phyloP scores from a whole-genome alignment of 2,329 filamentous ascomycete species.

The Ceratocystis variospora region DNA sequence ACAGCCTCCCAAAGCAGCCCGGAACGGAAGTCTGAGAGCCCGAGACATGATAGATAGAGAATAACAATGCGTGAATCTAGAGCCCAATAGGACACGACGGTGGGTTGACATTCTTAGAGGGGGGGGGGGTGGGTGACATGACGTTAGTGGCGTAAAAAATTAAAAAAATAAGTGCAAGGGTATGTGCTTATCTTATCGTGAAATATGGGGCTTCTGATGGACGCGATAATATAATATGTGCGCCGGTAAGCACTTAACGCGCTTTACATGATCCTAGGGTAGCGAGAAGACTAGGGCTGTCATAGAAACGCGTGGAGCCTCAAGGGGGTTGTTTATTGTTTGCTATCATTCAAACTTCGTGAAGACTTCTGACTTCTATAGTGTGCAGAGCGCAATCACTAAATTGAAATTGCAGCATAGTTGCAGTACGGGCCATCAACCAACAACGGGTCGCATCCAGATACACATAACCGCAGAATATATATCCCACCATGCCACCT shows the following conservation, averaged over 20 bases:
- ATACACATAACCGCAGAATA: neutral
- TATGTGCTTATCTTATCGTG: neutral
- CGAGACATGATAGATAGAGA: neutral
- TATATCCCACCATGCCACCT: conserved; percentile 31
- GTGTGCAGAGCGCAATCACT: neutral
- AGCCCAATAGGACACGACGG: neutral
- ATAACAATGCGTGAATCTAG: neutral
- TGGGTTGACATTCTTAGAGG: neutral
- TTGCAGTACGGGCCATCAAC: too few relatives aligned
- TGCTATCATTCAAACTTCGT: neutral
- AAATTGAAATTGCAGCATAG: too few relatives aligned
- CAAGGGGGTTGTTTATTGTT: neutral
- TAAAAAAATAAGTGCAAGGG: neutral
- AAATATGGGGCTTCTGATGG: neutral
- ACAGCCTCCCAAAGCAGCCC: neutral
- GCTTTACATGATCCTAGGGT: neutral
- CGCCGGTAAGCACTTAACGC: neutral
- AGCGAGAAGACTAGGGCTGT: neutral
- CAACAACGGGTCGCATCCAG: too few relatives aligned
- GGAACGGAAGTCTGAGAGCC: neutral
- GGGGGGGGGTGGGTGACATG: neutral
- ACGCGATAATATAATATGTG: neutral
- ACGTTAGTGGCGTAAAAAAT: neutral
- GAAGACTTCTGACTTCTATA: neutral
- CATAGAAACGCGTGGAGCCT: neutral